Evolutionary conservation across 129 eudicot genomes (phyloP), one percentile per base, ranked within the genome.

Genomic region (Smallanthus sonchifolius): DNA sequence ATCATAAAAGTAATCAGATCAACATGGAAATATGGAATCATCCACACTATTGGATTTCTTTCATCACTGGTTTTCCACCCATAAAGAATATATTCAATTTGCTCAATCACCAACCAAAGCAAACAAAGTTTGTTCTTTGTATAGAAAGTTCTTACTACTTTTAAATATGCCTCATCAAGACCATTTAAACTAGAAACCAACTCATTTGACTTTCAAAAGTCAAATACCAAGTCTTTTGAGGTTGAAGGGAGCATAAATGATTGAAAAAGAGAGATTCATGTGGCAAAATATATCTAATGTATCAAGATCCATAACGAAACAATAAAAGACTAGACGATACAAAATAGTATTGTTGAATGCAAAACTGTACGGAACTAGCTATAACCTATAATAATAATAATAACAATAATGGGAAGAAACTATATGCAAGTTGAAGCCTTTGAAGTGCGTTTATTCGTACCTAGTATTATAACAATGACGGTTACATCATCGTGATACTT

Each of bases 401-500:
- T 10, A 36, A n/a, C 5, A 20, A 11, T 39, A 63, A 76, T 37
- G 20, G 72, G 39, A 40, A 44, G 64, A 80, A 79, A 79, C 59
- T 80, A 92, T 78, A 89, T 71, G 80, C 84, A 89, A 44, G 91
- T 92, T 38, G 98, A 92, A 19, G 98, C 98, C 85, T 89, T 92
- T 77, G 90, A 87, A 74, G 98, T 92, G 75, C 96, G 92, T 60
- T 89, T 86, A 72, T 84, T 87, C 43, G 85, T 75, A 75, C 98
- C 98, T 35, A 92, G 82, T 54, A 87, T 85, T 70, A 92, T 87
- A 70, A 92, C 98, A 13, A 92, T 87, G 10, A 89, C 98, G 6
- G 98, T 92, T 45, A 89, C 95, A 77, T 92, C 98, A 57, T 92
- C 98, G 1, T 92, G 98, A 80, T 92, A 92, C 77, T 89, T 89